Evolutionary conservation across 2,329 filamentous ascomycete species (phyloP).

Genomic region (Cladosporium halotolerans): DNA sequence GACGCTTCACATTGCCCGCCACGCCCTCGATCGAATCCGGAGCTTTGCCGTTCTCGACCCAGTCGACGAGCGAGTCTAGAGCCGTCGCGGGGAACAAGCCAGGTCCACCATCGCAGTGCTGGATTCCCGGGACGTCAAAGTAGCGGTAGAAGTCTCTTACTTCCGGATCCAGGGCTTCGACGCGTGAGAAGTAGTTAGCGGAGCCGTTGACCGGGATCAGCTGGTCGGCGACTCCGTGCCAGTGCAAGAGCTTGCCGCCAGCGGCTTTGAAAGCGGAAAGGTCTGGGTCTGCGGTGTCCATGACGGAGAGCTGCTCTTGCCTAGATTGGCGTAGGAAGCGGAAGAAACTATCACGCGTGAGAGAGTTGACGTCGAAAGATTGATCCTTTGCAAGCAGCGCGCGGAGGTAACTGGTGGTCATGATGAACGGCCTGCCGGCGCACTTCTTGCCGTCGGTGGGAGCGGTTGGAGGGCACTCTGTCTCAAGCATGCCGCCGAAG

Average conservation of each 20-base stretch:
- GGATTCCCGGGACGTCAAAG: slow-evolving; percentile 36
- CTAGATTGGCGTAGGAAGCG: slow-evolving; percentile 32
- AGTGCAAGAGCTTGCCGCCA: slow-evolving; percentile 19
- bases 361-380: slow-evolving; percentile 34
- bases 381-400: slow-evolving; percentile 44
- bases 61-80: slow-evolving; percentile 19
- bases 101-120: slow-evolving; percentile 30
- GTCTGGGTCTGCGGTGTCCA: slow-evolving; percentile 31
- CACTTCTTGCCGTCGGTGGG: slow-evolving; percentile 37
- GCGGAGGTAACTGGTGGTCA: slow-evolving; percentile 43
- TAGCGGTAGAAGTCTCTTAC: slow-evolving; percentile 32
- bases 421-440: slow-evolving; percentile 38
- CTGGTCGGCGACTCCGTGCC: slow-evolving; percentile 15
- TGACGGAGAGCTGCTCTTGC: slow-evolving; percentile 37
- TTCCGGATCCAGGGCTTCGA: slow-evolving; percentile 20
- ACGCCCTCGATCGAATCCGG: slow-evolving; percentile 23
- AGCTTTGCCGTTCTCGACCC: slow-evolving; percentile 28
- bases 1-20: slow-evolving; percentile 40
- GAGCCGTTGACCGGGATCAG: slow-evolving; percentile 31
- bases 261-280: slow-evolving; percentile 28
- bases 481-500: slow-evolving; percentile 18
- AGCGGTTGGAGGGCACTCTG: slow-evolving; percentile 31
- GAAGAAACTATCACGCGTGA: slow-evolving; percentile 39
- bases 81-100: slow-evolving; percentile 22
- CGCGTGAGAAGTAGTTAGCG: slow-evolving; percentile 28